phyloP scores from a whole-genome alignment of 805 yeast species.

The Saccharomycopsis fodiens region DNA sequence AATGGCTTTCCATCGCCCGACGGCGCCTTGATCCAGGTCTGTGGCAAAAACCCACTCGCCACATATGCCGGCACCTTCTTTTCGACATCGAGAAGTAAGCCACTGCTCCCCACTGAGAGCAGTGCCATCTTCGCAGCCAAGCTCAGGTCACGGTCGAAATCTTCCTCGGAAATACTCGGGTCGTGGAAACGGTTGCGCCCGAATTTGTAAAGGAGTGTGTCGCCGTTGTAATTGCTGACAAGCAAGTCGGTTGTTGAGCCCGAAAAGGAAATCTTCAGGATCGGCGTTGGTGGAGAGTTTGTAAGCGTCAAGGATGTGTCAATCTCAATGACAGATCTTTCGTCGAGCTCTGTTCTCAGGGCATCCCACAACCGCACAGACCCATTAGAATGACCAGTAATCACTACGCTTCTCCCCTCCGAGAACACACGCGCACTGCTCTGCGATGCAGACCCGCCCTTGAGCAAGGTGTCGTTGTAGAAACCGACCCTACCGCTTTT shows the following conservation, averaged over 20 bases:
- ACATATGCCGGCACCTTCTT: constrained; percentile 35
- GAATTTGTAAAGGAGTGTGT: constrained; percentile 67
- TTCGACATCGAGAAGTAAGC: constrained; percentile 19
- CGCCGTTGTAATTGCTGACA: constrained; percentile 60
- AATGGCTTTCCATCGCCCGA: constrained; percentile 29
- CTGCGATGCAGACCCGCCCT: constrained; percentile 72
- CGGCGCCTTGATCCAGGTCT: constrained; percentile 35
- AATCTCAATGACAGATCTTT: constrained; percentile 51
- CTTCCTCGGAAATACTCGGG: constrained; percentile 27
- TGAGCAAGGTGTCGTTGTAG: constrained; percentile 39
- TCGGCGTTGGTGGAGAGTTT: constrained; percentile 35
- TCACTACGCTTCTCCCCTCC: constrained; percentile 50
- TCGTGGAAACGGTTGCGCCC: constrained; percentile 44
- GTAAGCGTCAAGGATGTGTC: constrained; percentile 44
- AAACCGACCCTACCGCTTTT: constrained; percentile 8
- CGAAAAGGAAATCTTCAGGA: constrained; percentile 62
- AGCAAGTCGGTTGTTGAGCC: constrained; percentile 71
- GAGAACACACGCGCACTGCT: constrained; percentile 37
- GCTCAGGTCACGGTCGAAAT: constrained; percentile 13
- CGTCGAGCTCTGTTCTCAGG: constrained; percentile 63
- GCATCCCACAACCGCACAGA: constrained; percentile 79
- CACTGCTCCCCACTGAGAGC: neutral
- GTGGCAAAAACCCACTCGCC: constrained; percentile 58
- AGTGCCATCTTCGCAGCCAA: constrained; percentile 1
- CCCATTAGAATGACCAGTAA: constrained; percentile 86